Evolutionary conservation across 129 eudicot species (phyloP), one percentile per base, ranked within the genome.

Genomic region (Apium graveolens): DNA sequence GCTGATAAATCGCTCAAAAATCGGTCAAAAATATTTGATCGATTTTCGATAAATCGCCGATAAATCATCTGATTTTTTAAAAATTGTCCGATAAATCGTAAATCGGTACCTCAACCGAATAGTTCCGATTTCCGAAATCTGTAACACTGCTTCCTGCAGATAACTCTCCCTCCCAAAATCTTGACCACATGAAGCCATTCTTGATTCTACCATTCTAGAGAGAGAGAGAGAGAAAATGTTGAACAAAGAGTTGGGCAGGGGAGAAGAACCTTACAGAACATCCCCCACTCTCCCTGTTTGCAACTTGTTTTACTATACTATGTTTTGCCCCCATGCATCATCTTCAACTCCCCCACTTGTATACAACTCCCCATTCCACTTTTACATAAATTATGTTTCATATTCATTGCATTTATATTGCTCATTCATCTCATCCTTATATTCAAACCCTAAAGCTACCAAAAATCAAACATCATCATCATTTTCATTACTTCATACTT

Each of bases 201-300:
- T 38, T 38, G n/a, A n/a, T n/a, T n/a, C n/a, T n/a, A n/a, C 44
- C 45, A 35, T 70, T 70, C 74, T 20, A 7, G 37, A 44, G 13
- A 14, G 41, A 73, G 60, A 42, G 1, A 26, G 1, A n/a, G n/a
- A 27, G 3, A 14, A 43, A 7, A 21, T 10, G 14, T n/a, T 2
- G 0, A 3, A n/a, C 17, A 5, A 0, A 42, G 57, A 73, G 21
- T 42, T 73, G 76, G 57, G n/a, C 57, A 73, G 77, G 77, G 77
- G 77, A 43, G 77, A 73, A 43, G 77, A 73, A 73, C 77, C 77
- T 43, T 4, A 14, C 39, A 11, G 14, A 43, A 43, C 76, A 73
- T 11, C 75, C 51, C 76, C 76, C 51, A 39, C 76, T 11, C 21
- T 11, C 5, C 74, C 44, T 41, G 5, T 35, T 35, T 13, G 29